Percentiles rank a stretch among this genome's conserved stretches.
phyloP scores from a whole-genome alignment of 148 eudicot genomes.

The Hydrangea macrophylla region DNA sequence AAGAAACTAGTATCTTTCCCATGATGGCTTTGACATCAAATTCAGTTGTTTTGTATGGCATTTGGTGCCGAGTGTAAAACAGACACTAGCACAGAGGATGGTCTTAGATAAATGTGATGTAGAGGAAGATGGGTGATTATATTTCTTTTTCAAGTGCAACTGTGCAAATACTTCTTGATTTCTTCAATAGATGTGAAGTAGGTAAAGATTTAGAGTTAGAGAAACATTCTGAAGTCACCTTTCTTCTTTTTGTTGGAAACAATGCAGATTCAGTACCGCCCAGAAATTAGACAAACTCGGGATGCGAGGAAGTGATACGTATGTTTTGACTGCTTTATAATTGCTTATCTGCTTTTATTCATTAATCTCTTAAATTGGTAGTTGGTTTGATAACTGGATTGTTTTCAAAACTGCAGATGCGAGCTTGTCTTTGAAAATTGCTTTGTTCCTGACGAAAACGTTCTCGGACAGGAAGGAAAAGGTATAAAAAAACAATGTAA shows the following conservation, averaged over 20 bases:
- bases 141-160: background rate
- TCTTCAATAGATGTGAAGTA: background rate
- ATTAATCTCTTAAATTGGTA: background rate
- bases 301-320: constrained; percentile 99
- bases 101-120: too few species aligned
- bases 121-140: background rate
- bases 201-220: background rate
- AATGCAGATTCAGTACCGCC: constrained; percentile 93
- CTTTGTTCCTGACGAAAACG: constrained; percentile 87
- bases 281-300: constrained; percentile 98
- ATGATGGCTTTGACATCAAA: background rate
- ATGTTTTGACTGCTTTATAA: constrained; percentile 31
- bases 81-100: background rate
- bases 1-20: background rate
- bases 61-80: background rate
- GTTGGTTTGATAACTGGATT: constrained; percentile 14
- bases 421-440: constrained; percentile 99
- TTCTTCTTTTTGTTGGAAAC: constrained; percentile 11
- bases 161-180: background rate
- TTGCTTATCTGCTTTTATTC: background rate
- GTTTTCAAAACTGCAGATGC: constrained; percentile 59
- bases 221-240: background rate
- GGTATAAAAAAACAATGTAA: constrained; percentile 35
- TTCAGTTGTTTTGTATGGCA: background rate
- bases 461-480: constrained; percentile 93